Evolutionary conservation across 192 early-diverging fungal species (phyloP), one percentile per base, ranked within the genome.

Genomic region (Funneliformis geosporum): DNA sequence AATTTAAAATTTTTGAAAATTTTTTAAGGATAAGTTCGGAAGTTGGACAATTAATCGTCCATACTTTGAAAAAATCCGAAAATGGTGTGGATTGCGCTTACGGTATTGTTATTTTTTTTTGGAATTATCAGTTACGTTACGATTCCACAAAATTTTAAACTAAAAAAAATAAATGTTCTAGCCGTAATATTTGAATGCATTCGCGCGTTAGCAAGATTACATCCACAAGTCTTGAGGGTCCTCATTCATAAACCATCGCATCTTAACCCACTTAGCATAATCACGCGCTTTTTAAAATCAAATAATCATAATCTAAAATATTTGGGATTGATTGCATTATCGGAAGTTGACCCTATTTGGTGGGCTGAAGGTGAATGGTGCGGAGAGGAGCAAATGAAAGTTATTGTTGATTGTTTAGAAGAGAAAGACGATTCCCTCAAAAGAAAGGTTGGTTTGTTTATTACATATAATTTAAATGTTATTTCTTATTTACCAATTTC

Each of bases 221-320:
- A 78, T 33, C 64, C 76, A 67, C 61, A 55, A 23, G 60, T 47
- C 28, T 67, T 78, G 11, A 46, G 64, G 14, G 33, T 23, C 1
- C 21, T 67, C 11, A 67, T 46, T 78, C 61, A 66, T n/a, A 46
- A 78, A 75, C 60, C n/a, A 23, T 40, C 14, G 21, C 21, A 65
- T 11, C 72, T 68, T 40, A 83, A 83, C 62, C 85, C 85, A 47
- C 75, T 86, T 11, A 43, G 81, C 59, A 42, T 80, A 44, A 86
- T 86, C 21, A 60, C 85, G 2, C 76, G 78, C 25, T 89, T 86
- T 70, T 74, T 86, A 8, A 81, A 83, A 2, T 83, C 88, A 1
- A 66, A 78, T 3, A 89, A 89, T 75, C 86, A 84, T 39, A 89
- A 86, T 42, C 75, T 88, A 33, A 87, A 87, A 40, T 89, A 88